Conservation (phyloP, 2,329 filamentous ascomycete species). For the Alternaria rosae region DNA sequence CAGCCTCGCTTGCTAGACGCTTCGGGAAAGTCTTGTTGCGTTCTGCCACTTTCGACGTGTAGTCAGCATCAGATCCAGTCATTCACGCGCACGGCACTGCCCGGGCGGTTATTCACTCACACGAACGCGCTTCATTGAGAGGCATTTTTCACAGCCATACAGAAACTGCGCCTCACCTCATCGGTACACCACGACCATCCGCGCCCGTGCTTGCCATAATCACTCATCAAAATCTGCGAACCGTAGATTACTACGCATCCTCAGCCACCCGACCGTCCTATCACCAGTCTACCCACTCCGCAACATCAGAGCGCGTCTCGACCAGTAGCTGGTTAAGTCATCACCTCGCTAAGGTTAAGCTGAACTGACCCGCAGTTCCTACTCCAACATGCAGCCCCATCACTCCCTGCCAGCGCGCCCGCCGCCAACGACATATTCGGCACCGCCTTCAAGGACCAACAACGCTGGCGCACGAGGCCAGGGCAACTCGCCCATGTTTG, state of each 20-base stretch:
- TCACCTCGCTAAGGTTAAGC: conserved; percentile 24
- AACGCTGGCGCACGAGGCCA: conserved; percentile 38
- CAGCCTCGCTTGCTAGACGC: conserved; percentile 12
- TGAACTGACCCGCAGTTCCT: conserved; percentile 22
- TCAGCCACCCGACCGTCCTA: conserved; percentile 5
- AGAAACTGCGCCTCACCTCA: conserved; percentile 11
- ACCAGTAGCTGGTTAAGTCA: conserved; percentile 33
- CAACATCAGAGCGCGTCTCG: conserved; percentile 12
- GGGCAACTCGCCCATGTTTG: conserved; percentile 52
- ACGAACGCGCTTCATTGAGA: conserved; percentile 1
- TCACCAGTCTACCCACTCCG: conserved; percentile 12
- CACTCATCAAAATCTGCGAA: background rate
- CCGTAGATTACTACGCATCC: background rate
- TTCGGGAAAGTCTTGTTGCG: conserved; percentile 15
- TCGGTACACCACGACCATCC: background rate
- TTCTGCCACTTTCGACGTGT: conserved; percentile 9
- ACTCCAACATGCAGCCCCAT: conserved; percentile 48
- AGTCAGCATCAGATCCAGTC: conserved; percentile 16
- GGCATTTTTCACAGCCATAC: conserved; percentile 17
- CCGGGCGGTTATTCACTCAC: conserved; percentile 19
- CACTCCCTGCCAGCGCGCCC: conserved; percentile 80
- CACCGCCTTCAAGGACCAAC: conserved; percentile 65
- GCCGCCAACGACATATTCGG: conserved; percentile 66
- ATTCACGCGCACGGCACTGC: conserved; percentile 15
- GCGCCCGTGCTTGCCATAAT: background rate